phyloP scores from a whole-genome alignment of 441 rosid genomes.

The Populus trichocarpa region DNA sequence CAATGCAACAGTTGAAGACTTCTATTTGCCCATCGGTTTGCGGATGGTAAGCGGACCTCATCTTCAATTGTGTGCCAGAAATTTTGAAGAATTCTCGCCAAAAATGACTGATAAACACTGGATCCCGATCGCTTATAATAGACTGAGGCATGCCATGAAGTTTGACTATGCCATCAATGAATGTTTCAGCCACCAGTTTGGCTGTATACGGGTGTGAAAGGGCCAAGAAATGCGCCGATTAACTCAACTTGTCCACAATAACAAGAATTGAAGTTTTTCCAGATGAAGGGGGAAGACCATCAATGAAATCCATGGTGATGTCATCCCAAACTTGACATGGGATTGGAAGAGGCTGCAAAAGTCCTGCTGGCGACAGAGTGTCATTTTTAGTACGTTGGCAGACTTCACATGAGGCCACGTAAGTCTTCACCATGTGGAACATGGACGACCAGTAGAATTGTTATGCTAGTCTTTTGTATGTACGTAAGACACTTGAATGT shows the following conservation, averaged over 20 bases:
- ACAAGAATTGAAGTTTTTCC: background rate
- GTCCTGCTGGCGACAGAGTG: fast-evolving
- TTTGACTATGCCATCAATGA: too few species aligned
- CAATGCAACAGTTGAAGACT: background rate
- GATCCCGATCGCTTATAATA: background rate
- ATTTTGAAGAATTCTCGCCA: background rate
- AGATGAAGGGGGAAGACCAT: background rate
- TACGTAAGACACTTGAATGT: background rate
- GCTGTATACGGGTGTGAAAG: too few species aligned
- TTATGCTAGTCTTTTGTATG: background rate
- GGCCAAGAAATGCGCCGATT: background rate
- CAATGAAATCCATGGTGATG: background rate
- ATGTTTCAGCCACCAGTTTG: too few species aligned
- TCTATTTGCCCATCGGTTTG: background rate
- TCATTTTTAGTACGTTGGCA: background rate
- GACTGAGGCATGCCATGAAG: too few species aligned
- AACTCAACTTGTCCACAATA: background rate
- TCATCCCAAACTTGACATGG: background rate
- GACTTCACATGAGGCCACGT: background rate
- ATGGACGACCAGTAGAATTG: background rate
- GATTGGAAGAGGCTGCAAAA: background rate
- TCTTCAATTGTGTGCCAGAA: too few species aligned
- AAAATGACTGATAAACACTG: background rate
- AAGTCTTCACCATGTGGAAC: background rate
- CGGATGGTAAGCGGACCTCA: slow-evolving; percentile 9